Evolutionary conservation across 495 filamentous ascomycete species (phyloP).

Genomic region (Penicillium lagena): DNA sequence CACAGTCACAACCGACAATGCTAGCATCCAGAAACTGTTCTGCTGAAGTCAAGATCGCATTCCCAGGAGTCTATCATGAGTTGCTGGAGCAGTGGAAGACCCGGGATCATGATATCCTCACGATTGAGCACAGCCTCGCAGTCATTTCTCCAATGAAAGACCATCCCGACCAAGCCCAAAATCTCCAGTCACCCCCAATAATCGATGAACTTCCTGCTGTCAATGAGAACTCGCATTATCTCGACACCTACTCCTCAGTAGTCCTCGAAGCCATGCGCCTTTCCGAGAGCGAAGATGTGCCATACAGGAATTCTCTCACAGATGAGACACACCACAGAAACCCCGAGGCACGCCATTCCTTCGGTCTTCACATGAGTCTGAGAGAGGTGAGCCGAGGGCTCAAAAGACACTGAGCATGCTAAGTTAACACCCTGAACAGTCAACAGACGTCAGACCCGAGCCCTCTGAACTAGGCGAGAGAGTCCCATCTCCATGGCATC

Average conservation of each 20-base stretch:
- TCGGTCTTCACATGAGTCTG: conserved; percentile 12
- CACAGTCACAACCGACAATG: background rate
- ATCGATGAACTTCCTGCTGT: too few species aligned
- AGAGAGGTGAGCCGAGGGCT: conserved; percentile 3
- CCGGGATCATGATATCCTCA: too few species aligned
- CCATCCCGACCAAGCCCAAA: too few species aligned
- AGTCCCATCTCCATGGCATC: background rate
- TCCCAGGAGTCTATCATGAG: conserved; percentile 16
- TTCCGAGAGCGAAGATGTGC: too few species aligned
- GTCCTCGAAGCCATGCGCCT: too few species aligned
- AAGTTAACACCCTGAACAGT: background rate
- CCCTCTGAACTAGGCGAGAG: background rate
- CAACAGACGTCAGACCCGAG: background rate
- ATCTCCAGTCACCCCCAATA: too few species aligned
- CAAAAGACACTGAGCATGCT: background rate
- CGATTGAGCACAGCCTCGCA: background rate
- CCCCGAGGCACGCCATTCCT: conserved; percentile 3
- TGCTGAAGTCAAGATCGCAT: conserved; percentile 12
- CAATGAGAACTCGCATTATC: too few species aligned
- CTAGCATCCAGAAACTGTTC: conserved; percentile 1
- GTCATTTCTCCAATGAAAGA: background rate
- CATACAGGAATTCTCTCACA: background rate
- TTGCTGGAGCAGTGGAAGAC: conserved; percentile 12
- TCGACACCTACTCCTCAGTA: too few species aligned
- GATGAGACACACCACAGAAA: background rate